These are phyloP conservation scores for Fonsecaea nubica DNA, from an alignment of 2,329 filamentous ascomycete species.

Conservation along the genomic window DNA sequence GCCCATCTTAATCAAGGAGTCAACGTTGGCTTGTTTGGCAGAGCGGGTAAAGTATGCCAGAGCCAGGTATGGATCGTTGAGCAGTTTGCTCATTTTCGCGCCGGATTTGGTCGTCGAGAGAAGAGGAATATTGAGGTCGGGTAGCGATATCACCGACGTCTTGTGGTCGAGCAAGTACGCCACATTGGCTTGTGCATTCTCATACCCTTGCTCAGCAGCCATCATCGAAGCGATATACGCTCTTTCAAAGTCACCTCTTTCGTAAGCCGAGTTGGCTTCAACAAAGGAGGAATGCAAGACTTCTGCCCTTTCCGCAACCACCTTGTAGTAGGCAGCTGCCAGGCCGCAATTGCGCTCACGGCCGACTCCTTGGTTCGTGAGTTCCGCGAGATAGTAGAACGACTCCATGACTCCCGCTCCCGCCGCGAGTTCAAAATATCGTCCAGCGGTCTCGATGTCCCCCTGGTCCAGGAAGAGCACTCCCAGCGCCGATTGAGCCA, in stretches of 20 bases:
- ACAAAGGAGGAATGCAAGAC: constrained; percentile 76
- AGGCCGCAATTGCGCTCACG: constrained; percentile 78
- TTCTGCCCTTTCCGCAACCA: constrained; percentile 75
- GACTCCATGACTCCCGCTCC: constrained; percentile 85
- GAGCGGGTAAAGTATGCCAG: constrained; percentile 95
- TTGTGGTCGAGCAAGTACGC: constrained; percentile 82
- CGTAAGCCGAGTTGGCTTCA: constrained; percentile 83
- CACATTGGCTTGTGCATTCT: constrained; percentile 86
- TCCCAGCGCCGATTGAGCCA: constrained; percentile 82
- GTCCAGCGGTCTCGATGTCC: constrained; percentile 77
- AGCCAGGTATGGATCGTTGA: constrained; percentile 68
- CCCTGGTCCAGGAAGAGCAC: constrained; percentile 87
- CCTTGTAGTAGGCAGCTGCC: constrained; percentile 82
- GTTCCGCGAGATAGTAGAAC: constrained; percentile 89
- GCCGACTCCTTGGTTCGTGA: constrained; percentile 80
- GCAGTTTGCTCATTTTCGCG: constrained; percentile 54
- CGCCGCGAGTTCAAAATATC: constrained; percentile 86
- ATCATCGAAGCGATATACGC: constrained; percentile 83
- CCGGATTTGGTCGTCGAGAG: constrained; percentile 54
- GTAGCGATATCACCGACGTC: constrained; percentile 65
- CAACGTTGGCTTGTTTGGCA: constrained; percentile 88
- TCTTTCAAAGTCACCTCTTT: constrained; percentile 76
- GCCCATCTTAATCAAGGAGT: constrained; percentile 96
- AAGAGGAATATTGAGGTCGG: constrained; percentile 54
- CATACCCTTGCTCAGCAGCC: constrained; percentile 91